A percentile compares a stretch with the other conserved stretches of the same genome.
phyloP scores from a whole-genome alignment of 2,329 filamentous ascomycete species.

The Botryotinia calthae region DNA sequence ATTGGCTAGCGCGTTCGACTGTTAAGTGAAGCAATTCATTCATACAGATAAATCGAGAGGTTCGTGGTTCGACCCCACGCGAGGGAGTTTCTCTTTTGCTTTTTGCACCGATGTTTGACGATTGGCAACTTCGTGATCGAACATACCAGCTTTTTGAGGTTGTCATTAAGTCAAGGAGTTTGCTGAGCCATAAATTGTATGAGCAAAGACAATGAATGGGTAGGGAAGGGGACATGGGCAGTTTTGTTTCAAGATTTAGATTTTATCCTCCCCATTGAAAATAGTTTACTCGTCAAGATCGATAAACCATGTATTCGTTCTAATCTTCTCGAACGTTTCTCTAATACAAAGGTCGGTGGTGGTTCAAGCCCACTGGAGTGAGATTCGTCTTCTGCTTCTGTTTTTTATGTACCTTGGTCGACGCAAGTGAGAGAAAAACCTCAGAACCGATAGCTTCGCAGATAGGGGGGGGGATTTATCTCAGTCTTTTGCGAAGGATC shows the following conservation, averaged over 20 bases:
- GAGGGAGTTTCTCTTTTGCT: neutral
- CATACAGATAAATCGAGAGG: conserved; percentile 2
- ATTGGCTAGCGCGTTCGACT: conserved; percentile 18
- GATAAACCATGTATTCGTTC: neutral
- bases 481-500: neutral
- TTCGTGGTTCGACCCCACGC: conserved; percentile 13
- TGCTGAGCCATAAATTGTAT: neutral
- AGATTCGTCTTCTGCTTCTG: neutral
- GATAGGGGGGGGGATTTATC: neutral
- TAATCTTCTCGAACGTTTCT: neutral
- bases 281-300: neutral
- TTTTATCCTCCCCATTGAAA: neutral
- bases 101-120: neutral
- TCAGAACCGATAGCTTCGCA: neutral
- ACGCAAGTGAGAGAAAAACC: neutral
- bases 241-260: neutral
- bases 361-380: neutral
- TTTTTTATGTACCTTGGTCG: neutral
- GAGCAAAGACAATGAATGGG: neutral
- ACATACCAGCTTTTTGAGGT: neutral
- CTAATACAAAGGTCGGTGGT: neutral
- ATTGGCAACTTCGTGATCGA: neutral
- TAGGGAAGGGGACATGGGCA: neutral
- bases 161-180: neutral
- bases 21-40: neutral